Base-by-base conservation (phyloP, 164 flowering plant species). In the Stephania cephalantha region DNA sequence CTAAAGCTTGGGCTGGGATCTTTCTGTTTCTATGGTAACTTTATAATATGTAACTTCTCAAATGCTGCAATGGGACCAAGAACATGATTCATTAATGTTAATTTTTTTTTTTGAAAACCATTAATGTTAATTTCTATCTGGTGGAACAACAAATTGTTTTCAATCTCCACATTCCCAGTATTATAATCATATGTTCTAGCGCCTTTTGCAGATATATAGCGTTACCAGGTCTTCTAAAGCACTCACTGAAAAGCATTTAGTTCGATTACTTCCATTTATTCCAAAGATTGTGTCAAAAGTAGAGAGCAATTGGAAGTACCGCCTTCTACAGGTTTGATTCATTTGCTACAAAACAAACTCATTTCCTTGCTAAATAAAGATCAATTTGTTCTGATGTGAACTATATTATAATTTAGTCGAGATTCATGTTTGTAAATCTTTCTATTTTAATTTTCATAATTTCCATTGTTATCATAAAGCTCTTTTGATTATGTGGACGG, bases 311-410 rank as follows among this genome's bases (percentile, higher is more conserved):
- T 86, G 92, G 95, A 87, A 79, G 72, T 73, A 69, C 73, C 86
- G 84, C 64, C 87, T 94, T 82, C 89, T 92, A 67, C 84, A 91
- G 98, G 97, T 93, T 74, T 73, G 81, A 15, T 64, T 77, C 48
- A 2, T 61, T 3, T 63, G 22, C 71, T 74, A 55, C 17, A 74
- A 22, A 5, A 20, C 20, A 68, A 18, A 22, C 4, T 20, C 29
- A 18, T 46, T 68, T 48, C 7, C 25, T 45, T 65, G 20, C 13
- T 48, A 55, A 22, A 45, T 48, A 44, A 22, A 45, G 46, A 46
- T 71, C 9, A 11, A 13, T 35, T 78, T 74, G 17, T 64, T 70
- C 1, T 48, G 73, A 12, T 64, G 17, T 13, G 35, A 44, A 77
- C 12, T 9, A 50, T 68, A 8, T 15, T 52, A 67, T 69, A 48